Conservation (phyloP, 1,139 yeast species). For the Lodderomyces parapsilosis region DNA sequence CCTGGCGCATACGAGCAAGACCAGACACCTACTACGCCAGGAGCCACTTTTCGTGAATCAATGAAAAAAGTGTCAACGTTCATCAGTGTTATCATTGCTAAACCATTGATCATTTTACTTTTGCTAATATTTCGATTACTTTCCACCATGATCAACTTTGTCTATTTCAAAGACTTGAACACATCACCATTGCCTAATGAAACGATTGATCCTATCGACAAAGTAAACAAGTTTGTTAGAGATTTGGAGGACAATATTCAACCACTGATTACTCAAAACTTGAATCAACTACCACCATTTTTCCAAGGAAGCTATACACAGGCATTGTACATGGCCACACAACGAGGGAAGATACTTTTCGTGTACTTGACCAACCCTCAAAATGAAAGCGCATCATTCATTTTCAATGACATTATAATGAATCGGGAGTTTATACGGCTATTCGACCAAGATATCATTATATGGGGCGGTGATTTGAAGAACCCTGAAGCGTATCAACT, state of each 20-base stretch:
- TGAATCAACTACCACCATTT: slow-evolving; percentile 42
- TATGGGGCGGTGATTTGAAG: slow-evolving; percentile 89
- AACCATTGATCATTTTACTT: slow-evolving; percentile 29
- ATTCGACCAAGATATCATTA: slow-evolving; percentile 52
- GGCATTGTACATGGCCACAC: slow-evolving; percentile 67
- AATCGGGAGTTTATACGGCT: slow-evolving; percentile 52
- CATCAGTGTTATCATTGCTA: slow-evolving; percentile 23
- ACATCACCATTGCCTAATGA: slow-evolving; percentile 3
- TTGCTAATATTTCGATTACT: slow-evolving; percentile 24
- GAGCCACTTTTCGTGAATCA: not conserved
- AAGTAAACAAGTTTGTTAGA: slow-evolving; percentile 33
- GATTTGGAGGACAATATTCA: slow-evolving; percentile 35
- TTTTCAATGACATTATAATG: slow-evolving; percentile 57
- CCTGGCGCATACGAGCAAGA: not conserved
- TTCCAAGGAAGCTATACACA: slow-evolving; percentile 75
- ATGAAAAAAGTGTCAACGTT: slow-evolving; percentile 10
- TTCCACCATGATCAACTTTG: slow-evolving; percentile 24
- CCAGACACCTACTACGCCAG: not conserved
- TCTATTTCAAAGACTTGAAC: slow-evolving; percentile 27
- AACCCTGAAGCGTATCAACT: slow-evolving; percentile 84
- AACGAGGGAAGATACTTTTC: slow-evolving; percentile 66
- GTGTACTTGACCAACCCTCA: slow-evolving; percentile 74
- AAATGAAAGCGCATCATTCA: slow-evolving; percentile 58
- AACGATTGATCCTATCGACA: slow-evolving; percentile 31
- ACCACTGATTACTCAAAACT: slow-evolving; percentile 18